Evolutionary conservation across 2,329 filamentous ascomycete genomes (phyloP).

Genomic region (Keithomyces neogunnii): DNA sequence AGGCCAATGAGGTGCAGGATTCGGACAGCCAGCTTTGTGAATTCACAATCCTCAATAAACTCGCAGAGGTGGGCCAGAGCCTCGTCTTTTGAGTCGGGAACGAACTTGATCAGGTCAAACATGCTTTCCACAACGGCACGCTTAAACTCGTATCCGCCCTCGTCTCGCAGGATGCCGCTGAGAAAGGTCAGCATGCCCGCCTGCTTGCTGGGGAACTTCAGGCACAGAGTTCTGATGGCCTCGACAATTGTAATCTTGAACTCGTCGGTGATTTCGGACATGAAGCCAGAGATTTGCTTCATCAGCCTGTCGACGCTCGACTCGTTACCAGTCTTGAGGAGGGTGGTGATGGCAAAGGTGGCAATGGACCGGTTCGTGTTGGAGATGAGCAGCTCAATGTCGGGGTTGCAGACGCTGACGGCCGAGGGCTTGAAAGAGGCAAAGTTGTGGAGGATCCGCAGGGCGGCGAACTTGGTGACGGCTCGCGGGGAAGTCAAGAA

Average conservation of each 20-base stretch:
- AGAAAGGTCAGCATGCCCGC: constrained; percentile 96
- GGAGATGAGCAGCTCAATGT: constrained; percentile 93
- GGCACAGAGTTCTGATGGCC: constrained; percentile 87
- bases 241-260: constrained; percentile 99
- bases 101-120: constrained; percentile 98
- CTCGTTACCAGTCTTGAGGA: constrained; percentile 97
- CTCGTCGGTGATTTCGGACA: constrained; percentile 98
- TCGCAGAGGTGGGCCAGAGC: constrained; percentile 94
- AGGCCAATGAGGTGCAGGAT: constrained; percentile 90
- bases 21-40: constrained; percentile 92
- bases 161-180: constrained; percentile 90
- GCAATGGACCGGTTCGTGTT: constrained; percentile 97
- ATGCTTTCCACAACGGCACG: constrained; percentile 96
- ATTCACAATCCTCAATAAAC: constrained; percentile 99
- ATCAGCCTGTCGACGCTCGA: constrained; percentile 93
- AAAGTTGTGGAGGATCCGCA: constrained; percentile 92
- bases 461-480: constrained; percentile 94
- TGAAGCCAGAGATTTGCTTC: constrained; percentile 97
- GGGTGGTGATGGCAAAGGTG: constrained; percentile 94
- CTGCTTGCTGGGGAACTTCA: constrained; percentile 98
- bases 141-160: constrained; percentile 98
- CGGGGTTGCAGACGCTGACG: constrained; percentile 89
- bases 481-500: constrained; percentile 94
- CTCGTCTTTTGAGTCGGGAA: constrained; percentile 74
- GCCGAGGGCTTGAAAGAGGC: constrained; percentile 92